Base-by-base conservation (phyloP, 371 early-diverging fungal species). In the Syncephalastrum monosporum region DNA sequence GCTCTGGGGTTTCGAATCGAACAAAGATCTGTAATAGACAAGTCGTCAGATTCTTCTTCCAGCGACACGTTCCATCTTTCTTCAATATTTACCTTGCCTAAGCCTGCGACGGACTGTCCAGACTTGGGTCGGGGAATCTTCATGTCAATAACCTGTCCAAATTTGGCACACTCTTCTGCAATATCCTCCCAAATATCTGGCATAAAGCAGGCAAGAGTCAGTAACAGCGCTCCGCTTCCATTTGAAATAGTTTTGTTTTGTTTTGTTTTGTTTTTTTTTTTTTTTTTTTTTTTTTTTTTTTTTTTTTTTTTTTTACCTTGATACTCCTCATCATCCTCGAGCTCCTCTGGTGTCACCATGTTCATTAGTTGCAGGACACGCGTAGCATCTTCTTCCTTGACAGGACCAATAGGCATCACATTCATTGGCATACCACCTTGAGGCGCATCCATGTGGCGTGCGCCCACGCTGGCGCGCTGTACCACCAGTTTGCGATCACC, bases 401-500 rank as follows among this genome's bases (percentile, higher is more conserved):
- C 77, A 50, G 68, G 65, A 0, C 59, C 50, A 12, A 68, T 59
- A 21, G 64, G 60, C 29, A 60, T 42, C 33, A 53, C 51, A 17
- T 42, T 42, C 14, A 55, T 42, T 16, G 54, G 19, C 5, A 42
- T 29, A 27, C 44, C 47, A 45, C 55, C 56, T n/a, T 48, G 49
- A 3, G 53, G 58, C 16, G 53, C 53, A 49, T 47, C 56, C 23
- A 50, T 21, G 57, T 82, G 61, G 33, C 84, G 85, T 3, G 91
- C 83, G 19, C 95, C 95, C 13, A 93, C 86, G 53, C 89, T 91
- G 10, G 98, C 98, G 19, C 96, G 82, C 74, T 97, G 97, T 12
- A 97, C 97, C 44, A 98, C 85, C n/a, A 98, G 71, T 60, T 90
- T 91, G 41, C 89, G 87, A 64, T 97, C 99, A 54, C 96, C 95